Base-by-base conservation (phyloP, 225 moss, liverwort and hornwort genomes). In the Climacium dendroides region DNA sequence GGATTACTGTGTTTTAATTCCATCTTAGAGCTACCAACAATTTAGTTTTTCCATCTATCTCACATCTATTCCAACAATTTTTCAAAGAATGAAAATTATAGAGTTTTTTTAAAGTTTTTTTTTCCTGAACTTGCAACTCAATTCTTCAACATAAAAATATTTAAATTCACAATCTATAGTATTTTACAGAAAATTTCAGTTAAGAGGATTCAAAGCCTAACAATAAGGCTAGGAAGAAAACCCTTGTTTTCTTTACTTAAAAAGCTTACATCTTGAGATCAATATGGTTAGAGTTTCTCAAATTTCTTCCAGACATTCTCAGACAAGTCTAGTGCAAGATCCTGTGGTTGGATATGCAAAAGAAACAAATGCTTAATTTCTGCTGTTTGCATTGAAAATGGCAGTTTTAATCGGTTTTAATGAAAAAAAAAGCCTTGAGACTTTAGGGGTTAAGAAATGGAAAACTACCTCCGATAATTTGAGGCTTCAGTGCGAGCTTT, bases 401-500 rank as follows among this genome's bases (percentile, higher is more conserved):
- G 0, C 17, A 73, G 0, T 29, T 47, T 17, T 18, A 15, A 45
- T 0, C 15, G 28, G 0, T 10, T 28, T 28, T 43, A 15, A 3
- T 10, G 11, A 11, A 20, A 65, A 65, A 6, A 35, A 65, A 20
- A 16, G 28, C 2, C 16, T 71, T 23, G 4, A 2, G 23, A 3
- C 20, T n/a, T n/a, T 22, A 0, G 3, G 11, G 30, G 11, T 3
- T 47, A 65, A 76, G 72, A 87, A 71, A 78, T 37, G 41, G 10
- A 55, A 83, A 78, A 79, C 15, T 85, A 96, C 96, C 96, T 93
- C 48, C 94, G 90, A 74, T 96, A 96, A 86, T 79, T 93, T 69
- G 91, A 88, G 58, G 96, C 98, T 89, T 98, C 96, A 88, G 89
- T 76, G 64, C 96, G 94, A 78, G 98, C 96, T 74, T 85, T 95